Evolutionary conservation across 2,329 filamentous ascomycete genomes (phyloP).

Genomic region (Aspergillus tubingensis): DNA sequence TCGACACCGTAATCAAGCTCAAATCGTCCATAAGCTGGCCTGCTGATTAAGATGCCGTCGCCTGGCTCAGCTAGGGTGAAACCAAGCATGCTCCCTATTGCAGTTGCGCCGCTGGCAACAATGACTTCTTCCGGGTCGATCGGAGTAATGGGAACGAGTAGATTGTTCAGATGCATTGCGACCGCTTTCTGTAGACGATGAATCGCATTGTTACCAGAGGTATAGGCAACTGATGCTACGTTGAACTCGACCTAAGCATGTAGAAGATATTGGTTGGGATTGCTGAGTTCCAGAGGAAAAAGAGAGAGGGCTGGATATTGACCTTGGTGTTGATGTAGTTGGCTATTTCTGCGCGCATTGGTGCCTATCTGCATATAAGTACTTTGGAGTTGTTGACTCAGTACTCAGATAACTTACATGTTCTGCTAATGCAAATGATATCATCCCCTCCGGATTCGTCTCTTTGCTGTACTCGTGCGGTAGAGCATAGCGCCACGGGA

Average conservation of each 20-base stretch:
- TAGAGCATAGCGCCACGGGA: slow-evolving; percentile 33
- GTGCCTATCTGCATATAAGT: slow-evolving; percentile 28
- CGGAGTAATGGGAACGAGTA: slow-evolving; percentile 40
- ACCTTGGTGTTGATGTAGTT: slow-evolving; percentile 44
- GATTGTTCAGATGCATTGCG: slow-evolving; percentile 44
- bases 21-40: slow-evolving; percentile 54
- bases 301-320: background rate
- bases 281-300: background rate
- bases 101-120: slow-evolving; percentile 46
- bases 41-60: slow-evolving; percentile 50
- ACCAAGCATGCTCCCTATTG: slow-evolving; percentile 47
- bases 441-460: slow-evolving; percentile 34
- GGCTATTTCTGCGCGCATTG: slow-evolving; percentile 41
- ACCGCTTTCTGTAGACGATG: slow-evolving; percentile 43
- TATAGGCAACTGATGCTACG: slow-evolving; percentile 43
- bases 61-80: slow-evolving; percentile 46
- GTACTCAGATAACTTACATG: slow-evolving; percentile 28
- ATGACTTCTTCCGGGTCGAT: slow-evolving; percentile 42
- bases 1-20: slow-evolving; percentile 51
- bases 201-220: slow-evolving; percentile 41
- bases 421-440: slow-evolving; percentile 41
- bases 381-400: background rate
- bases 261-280: background rate
- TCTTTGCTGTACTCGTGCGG: slow-evolving; percentile 30
- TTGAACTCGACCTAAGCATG: slow-evolving; percentile 32